phyloP scores from a whole-genome alignment of 805 yeast species.

The Isabelozyma rhagii region DNA sequence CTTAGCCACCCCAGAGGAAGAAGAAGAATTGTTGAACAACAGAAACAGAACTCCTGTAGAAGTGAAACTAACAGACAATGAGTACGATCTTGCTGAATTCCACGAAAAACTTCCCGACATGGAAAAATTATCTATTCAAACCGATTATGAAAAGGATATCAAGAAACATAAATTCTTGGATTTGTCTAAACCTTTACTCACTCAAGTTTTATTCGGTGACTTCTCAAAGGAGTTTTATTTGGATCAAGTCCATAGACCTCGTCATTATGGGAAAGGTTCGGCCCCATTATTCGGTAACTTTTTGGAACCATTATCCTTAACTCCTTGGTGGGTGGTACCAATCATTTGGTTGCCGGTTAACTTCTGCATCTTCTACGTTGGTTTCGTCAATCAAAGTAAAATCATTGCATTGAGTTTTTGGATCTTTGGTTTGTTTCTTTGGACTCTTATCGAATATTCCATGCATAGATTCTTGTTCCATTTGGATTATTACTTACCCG shows the following conservation, averaged over 20 bases:
- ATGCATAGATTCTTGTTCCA: conserved; percentile 93
- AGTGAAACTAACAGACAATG: conserved; percentile 38
- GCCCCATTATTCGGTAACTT: conserved; percentile 95
- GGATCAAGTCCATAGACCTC: conserved; percentile 95
- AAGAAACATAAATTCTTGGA: conserved; percentile 83
- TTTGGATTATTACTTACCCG: conserved; percentile 82
- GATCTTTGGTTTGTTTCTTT: conserved; percentile 77
- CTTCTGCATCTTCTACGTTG: conserved; percentile 56
- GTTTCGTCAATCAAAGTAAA: conserved; percentile 48
- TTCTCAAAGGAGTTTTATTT: conserved; percentile 87
- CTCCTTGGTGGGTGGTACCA: conserved; percentile 96
- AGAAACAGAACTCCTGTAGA: conserved; percentile 57
- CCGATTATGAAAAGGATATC: conserved; percentile 72
- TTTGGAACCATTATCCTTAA: conserved; percentile 83
- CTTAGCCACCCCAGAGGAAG: conserved; percentile 79
- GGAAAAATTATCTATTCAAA: conserved; percentile 69
- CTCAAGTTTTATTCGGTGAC: conserved; percentile 72
- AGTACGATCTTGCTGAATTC: conserved; percentile 35
- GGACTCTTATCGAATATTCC: conserved; percentile 89
- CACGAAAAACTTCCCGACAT: conserved; percentile 69
- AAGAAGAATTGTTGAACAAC: conserved; percentile 61
- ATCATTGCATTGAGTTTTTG: conserved; percentile 55
- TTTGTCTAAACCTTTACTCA: conserved; percentile 72
- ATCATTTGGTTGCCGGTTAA: conserved; percentile 82
- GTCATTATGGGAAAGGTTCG: conserved; percentile 96